phyloP scores from a whole-genome alignment of 2,329 filamentous ascomycete species.

The Fusarium succisae region DNA sequence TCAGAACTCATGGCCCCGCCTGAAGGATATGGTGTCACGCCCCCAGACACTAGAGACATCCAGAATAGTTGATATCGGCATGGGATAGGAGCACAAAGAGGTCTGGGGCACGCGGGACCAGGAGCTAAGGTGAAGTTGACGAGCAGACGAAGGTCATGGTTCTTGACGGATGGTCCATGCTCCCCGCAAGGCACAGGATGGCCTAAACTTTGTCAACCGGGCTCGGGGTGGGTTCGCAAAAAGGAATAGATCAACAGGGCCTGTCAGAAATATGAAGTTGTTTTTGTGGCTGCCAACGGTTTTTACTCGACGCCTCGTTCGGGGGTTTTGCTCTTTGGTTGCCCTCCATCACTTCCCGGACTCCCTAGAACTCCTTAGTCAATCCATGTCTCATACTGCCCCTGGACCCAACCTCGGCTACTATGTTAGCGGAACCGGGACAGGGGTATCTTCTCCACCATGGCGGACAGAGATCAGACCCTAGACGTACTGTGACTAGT shows the following conservation, averaged over 20 bases:
- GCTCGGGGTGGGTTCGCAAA: constrained; percentile 34
- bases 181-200: constrained; percentile 22
- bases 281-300: constrained; percentile 31
- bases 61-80: constrained; percentile 35
- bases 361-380: neutral
- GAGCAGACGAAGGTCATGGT: constrained; percentile 2
- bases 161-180: constrained; percentile 13
- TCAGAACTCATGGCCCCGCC: constrained; percentile 18
- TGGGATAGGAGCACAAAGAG: constrained; percentile 34
- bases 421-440: constrained; percentile 27
- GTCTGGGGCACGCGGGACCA: constrained; percentile 17
- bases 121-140: constrained; percentile 27
- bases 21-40: constrained; percentile 25
- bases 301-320: constrained; percentile 29
- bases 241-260: constrained; percentile 38
- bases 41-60: constrained; percentile 32
- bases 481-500: constrained; percentile 17
- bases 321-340: constrained; percentile 14
- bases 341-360: constrained; percentile 11
- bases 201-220: constrained; percentile 22
- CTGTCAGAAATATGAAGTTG: constrained; percentile 29
- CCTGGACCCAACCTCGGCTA: constrained; percentile 32
- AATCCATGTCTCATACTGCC: constrained; percentile 5
- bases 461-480: constrained; percentile 32
- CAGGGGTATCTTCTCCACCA: constrained; percentile 30